Conservation (phyloP, 2,329 filamentous ascomycete species). For the Eutypella sp. region DNA sequence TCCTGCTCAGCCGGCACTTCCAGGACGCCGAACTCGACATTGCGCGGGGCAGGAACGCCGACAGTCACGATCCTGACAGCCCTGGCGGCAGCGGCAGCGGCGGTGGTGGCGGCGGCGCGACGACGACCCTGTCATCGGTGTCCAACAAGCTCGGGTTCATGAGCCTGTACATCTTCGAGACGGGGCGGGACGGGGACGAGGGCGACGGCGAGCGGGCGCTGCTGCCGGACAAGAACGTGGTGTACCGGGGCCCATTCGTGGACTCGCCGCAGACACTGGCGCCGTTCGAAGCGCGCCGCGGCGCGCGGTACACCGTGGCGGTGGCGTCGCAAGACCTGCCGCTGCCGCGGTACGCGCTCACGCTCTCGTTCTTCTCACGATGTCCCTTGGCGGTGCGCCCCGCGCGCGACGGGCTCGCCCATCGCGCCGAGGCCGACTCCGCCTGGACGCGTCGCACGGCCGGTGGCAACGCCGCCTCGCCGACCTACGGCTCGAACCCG, state of each 20-base stretch:
- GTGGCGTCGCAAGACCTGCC: constrained; percentile 76
- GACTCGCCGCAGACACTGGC: constrained; percentile 91
- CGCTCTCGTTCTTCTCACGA: constrained; percentile 75
- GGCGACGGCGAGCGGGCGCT: constrained; percentile 67
- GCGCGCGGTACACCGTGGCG: constrained; percentile 52
- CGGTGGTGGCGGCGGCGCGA: constrained; percentile 21
- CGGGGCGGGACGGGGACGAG: constrained; percentile 19
- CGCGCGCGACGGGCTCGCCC: constrained; percentile 55
- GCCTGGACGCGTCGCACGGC: constrained; percentile 76
- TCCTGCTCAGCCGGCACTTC: constrained; percentile 84
- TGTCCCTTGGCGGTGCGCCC: constrained; percentile 54
- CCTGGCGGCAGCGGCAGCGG: constrained; percentile 27
- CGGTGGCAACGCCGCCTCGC: constrained; percentile 75
- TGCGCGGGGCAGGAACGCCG: constrained; percentile 30
- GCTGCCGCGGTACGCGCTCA: constrained; percentile 72
- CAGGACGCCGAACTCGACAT: constrained; percentile 60
- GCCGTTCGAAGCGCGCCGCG: constrained; percentile 54
- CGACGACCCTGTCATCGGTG: constrained; percentile 33
- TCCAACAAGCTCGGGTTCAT: constrained; percentile 71
- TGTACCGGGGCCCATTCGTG: constrained; percentile 78
- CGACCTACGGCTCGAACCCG: constrained; percentile 78
- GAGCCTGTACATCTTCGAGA: constrained; percentile 73
- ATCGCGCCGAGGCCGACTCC: constrained; percentile 54
- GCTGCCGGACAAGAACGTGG: constrained; percentile 59
- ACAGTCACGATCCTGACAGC: not conserved